phyloP scores from a whole-genome alignment of 2,329 filamentous ascomycete species.

The Cyclaneusma minus region DNA sequence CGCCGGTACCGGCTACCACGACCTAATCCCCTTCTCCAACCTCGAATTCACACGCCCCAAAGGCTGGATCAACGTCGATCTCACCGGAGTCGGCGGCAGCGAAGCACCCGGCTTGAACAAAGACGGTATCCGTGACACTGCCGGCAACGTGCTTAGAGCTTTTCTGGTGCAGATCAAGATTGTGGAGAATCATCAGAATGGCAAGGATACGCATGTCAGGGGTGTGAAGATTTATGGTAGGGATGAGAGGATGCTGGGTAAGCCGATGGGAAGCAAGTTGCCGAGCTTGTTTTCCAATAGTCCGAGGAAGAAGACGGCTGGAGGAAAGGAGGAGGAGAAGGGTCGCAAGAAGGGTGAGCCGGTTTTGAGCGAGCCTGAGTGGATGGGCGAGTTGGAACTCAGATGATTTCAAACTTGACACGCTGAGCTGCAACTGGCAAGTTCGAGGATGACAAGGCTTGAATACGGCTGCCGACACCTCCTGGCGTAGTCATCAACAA shows the following conservation, averaged over 20 bases:
- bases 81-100: conserved; percentile 38
- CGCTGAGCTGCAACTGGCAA: background rate
- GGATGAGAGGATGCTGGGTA: conserved; percentile 13
- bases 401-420: conserved; percentile 9
- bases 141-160: conserved; percentile 63
- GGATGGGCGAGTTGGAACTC: conserved; percentile 20
- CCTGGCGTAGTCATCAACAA: too few relatives aligned
- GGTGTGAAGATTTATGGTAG: conserved; percentile 71
- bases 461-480: too few relatives aligned
- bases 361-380: conserved; percentile 14
- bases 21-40: conserved; percentile 73
- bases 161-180: conserved; percentile 86
- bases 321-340: conserved; percentile 1
- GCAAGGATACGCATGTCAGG: conserved; percentile 94
- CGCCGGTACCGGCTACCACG: conserved; percentile 82
- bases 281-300: conserved; percentile 5
- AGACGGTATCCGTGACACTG: conserved; percentile 20
- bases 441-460: too few relatives aligned
- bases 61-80: conserved; percentile 81
- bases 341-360: conserved; percentile 3
- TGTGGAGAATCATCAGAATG: conserved; percentile 95
- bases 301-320: conserved; percentile 3
- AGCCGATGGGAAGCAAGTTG: conserved; percentile 5
- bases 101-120: too few relatives aligned
- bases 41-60: conserved; percentile 65